A percentile compares a stretch with the other conserved stretches of the same genome.
Conservation (phyloP, 2,329 filamentous ascomycete species). For the Alternaria sp. region DNA sequence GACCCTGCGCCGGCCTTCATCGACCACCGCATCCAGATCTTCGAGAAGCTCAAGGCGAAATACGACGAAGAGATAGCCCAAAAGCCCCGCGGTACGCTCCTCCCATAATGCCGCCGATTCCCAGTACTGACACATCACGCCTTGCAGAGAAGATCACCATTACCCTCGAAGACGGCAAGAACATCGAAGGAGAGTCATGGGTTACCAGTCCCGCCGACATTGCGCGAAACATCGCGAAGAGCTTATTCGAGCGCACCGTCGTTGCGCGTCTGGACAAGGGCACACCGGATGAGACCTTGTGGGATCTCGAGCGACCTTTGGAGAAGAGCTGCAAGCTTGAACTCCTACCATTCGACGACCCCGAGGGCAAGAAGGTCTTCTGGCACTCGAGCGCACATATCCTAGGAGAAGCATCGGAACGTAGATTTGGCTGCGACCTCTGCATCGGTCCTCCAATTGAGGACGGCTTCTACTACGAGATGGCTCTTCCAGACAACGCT, state of each 20-base stretch:
- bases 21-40: constrained; percentile 81
- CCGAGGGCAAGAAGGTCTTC: constrained; percentile 87
- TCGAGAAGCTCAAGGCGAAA: constrained; percentile 85
- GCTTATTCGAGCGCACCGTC: constrained; percentile 82
- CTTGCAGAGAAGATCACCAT: constrained; percentile 70
- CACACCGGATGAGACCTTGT: constrained; percentile 74
- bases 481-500: constrained; percentile 77
- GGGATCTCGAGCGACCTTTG: constrained; percentile 90
- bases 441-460: constrained; percentile 93
- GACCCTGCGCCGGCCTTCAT: constrained; percentile 74
- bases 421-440: constrained; percentile 86
- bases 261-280: constrained; percentile 84
- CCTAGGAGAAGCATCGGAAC: constrained; percentile 92
- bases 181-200: constrained; percentile 80
- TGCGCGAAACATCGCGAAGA: constrained; percentile 82
- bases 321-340: constrained; percentile 87
- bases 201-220: constrained; percentile 87
- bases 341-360: constrained; percentile 80
- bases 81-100: constrained; percentile 64
- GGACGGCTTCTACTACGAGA: constrained; percentile 97
- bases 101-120: background rate
- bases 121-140: constrained; percentile 21
- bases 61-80: constrained; percentile 76
- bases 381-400: constrained; percentile 98
- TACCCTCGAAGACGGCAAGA: constrained; percentile 74